Percentiles rank a stretch among this genome's conserved stretches.
These are phyloP conservation scores for Emiliania huxleyi DNA, from an alignment of 78 protist genomes.

Conservation along the genomic window DNA sequence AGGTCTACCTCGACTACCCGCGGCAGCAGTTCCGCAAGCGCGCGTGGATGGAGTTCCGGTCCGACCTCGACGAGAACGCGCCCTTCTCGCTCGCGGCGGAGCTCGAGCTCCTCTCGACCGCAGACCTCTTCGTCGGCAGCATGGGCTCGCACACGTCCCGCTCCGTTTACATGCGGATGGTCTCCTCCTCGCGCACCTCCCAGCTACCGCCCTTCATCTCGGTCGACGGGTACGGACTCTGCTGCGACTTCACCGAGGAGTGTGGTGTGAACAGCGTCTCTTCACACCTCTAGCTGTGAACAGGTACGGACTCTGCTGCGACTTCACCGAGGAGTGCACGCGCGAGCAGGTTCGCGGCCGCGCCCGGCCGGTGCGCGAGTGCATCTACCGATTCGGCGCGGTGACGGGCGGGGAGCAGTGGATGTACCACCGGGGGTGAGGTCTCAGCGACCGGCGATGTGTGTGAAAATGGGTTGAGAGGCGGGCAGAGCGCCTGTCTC, in stretches of 20 bases:
- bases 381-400: background rate
- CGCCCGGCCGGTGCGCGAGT: background rate
- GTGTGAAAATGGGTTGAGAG: too few species aligned
- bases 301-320: conserved; percentile 20
- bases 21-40: background rate
- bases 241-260: too few species aligned
- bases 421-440: background rate
- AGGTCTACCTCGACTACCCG: background rate
- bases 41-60: background rate
- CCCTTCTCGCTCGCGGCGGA: conserved; percentile 21
- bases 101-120: background rate
- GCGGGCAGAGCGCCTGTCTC: too few species aligned
- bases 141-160: conserved; percentile 9
- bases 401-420: background rate
- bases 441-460: too few species aligned
- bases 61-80: background rate
- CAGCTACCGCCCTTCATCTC: background rate
- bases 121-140: background rate
- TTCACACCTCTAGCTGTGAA: too few species aligned
- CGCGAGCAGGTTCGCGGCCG: background rate
- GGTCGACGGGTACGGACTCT: conserved; percentile 18
- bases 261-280: too few species aligned
- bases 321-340: conserved; percentile 11
- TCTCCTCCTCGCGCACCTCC: background rate
- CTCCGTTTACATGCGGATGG: background rate